A percentile compares a stretch with the other conserved stretches of the same genome.
Conservation (phyloP, 306 rosid species). For the Quercus bicolor region DNA sequence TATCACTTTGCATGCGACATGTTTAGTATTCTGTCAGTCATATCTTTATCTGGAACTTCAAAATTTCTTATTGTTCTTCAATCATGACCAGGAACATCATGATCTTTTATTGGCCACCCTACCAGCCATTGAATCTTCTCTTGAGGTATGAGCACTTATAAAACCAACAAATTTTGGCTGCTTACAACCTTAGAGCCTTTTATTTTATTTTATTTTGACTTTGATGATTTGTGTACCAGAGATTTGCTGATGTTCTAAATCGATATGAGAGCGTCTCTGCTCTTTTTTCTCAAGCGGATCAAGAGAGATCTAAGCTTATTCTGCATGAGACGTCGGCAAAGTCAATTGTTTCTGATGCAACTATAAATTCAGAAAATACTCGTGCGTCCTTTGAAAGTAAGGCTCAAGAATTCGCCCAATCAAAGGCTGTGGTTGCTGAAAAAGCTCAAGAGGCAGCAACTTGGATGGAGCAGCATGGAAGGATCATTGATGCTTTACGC, state of each 20-base stretch:
- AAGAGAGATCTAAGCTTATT: conserved; percentile 71
- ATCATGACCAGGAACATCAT: conserved; percentile 78
- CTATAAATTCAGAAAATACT: conserved; percentile 62
- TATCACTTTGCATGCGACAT: conserved; percentile 11
- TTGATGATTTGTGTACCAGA: conserved; percentile 48
- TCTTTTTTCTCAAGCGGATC: conserved; percentile 72
- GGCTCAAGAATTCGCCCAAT: conserved; percentile 81
- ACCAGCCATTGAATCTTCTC: conserved; percentile 88
- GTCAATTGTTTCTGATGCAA: conserved; percentile 86
- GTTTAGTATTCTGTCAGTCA: conserved; percentile 5
- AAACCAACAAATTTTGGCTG: conserved; percentile 2
- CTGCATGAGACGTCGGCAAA: conserved; percentile 80
- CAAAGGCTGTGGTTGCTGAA: conserved; percentile 69
- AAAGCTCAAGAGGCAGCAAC: conserved; percentile 89
- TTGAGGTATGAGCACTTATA: conserved; percentile 56
- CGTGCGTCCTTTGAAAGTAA: conserved; percentile 74
- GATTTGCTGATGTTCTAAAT: conserved; percentile 68
- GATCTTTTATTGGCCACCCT: conserved; percentile 80
- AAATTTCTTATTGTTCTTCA: neutral
- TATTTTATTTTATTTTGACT: conserved; percentile 30
- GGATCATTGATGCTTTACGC: conserved; percentile 77
- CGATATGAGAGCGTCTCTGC: conserved; percentile 68
- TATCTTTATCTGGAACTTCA: neutral
- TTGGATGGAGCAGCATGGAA: conserved; percentile 96
- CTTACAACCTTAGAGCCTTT: conserved; percentile 4